These are phyloP conservation scores for Hanseniaspora vineae DNA, from an alignment of 805 yeast species.

Conservation along the genomic window DNA sequence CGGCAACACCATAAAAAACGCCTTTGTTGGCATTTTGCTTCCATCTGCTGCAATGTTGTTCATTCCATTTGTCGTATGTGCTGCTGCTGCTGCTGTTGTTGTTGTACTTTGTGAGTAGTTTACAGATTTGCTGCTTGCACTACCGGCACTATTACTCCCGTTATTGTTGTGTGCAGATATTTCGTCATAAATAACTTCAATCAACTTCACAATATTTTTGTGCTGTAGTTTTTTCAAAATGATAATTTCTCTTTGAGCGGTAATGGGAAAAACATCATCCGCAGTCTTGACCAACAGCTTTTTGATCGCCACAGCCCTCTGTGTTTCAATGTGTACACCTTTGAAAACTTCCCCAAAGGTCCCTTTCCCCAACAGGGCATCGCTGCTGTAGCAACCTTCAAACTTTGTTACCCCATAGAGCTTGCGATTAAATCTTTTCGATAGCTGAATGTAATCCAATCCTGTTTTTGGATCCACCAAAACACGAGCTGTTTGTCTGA, in stretches of 20 bases:
- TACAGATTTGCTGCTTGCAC: background rate
- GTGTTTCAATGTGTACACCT: slow-evolving; percentile 40
- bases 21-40: slow-evolving; percentile 12
- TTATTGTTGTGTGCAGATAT: slow-evolving; percentile 15
- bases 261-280: slow-evolving; percentile 66
- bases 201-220: slow-evolving; percentile 57
- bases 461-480: slow-evolving; percentile 17
- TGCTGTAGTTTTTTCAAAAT: slow-evolving; percentile 63
- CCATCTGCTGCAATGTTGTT: slow-evolving; percentile 12
- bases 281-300: slow-evolving; percentile 48
- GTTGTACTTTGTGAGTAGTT: slow-evolving; percentile 5
- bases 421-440: slow-evolving; percentile 14
- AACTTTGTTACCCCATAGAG: slow-evolving; percentile 23
- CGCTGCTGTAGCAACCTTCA: slow-evolving; percentile 19
- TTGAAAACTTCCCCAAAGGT: slow-evolving; percentile 82
- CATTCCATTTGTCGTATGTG: background rate
- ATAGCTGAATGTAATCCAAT: slow-evolving; percentile 16
- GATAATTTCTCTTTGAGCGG: slow-evolving; percentile 85
- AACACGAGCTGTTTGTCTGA: slow-evolving; percentile 22
- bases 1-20: slow-evolving; percentile 71
- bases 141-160: no score
- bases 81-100: background rate
- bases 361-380: slow-evolving; percentile 63
- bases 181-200: slow-evolving; percentile 62
- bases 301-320: slow-evolving; percentile 72